phyloP scores from a whole-genome alignment of 805 yeast species.

The Spathaspora sp. region DNA sequence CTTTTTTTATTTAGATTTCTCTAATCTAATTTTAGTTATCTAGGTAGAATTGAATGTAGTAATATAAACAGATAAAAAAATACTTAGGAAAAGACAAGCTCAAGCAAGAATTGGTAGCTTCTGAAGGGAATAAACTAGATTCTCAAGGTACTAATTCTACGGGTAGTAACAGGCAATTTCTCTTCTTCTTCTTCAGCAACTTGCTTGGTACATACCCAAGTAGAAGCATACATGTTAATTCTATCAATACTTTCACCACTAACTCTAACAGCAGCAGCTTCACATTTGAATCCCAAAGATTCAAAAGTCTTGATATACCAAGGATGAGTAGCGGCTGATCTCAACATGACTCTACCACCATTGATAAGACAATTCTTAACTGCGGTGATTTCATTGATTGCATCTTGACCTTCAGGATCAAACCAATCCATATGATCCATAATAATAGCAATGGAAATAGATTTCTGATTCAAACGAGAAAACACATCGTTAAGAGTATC shows the following conservation, averaged over 20 bases:
- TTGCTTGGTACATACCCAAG: slow-evolving; percentile 74
- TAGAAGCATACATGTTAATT: slow-evolving; percentile 84
- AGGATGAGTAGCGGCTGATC: slow-evolving; percentile 71
- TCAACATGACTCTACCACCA: slow-evolving; percentile 71
- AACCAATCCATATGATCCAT: slow-evolving; percentile 97
- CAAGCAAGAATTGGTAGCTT: neutral
- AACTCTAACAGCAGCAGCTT: slow-evolving; percentile 65
- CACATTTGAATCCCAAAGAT: slow-evolving; percentile 60
- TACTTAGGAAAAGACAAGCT: neutral
- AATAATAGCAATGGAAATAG: slow-evolving; percentile 72
- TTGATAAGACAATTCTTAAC: slow-evolving; percentile 57
- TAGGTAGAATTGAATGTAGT: neutral
- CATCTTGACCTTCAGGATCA: slow-evolving; percentile 61
- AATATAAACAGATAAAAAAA: neutral
- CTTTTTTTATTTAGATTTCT: neutral
- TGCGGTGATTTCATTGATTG: slow-evolving; percentile 62
- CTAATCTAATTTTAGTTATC: neutral
- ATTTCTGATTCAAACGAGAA: slow-evolving; percentile 55
- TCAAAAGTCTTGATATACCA: slow-evolving; percentile 77
- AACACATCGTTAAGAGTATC: slow-evolving; percentile 76
- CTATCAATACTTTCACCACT: slow-evolving; percentile 70
- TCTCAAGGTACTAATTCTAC: slow-evolving; percentile 47
- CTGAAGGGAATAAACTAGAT: slow-evolving; percentile 13
- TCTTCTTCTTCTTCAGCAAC: slow-evolving; percentile 6
- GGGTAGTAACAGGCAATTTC: slow-evolving; percentile 9